Evolutionary conservation across 768 basidiomycete genomes (phyloP), one percentile per base, ranked within the genome.

Genomic region (Lentinula edodes): DNA sequence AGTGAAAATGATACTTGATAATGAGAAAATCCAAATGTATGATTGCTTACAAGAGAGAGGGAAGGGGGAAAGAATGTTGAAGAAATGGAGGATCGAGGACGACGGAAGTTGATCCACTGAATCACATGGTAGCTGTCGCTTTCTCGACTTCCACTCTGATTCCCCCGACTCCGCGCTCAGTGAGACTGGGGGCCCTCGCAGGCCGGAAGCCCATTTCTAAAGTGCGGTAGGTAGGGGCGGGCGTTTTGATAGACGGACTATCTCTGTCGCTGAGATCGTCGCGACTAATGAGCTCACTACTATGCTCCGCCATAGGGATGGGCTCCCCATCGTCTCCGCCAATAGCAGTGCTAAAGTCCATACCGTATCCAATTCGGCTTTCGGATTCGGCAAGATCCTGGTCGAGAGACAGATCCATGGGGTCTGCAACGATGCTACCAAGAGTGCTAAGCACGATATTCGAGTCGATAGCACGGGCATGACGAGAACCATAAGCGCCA

Each of bases 71-170:
- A 4, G 28, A 23, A 36, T 1, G n/a, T 5, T 12, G 51, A 15
- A 52, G 51, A 23, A 35, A 34, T 52, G 0, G 20, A 43, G 4
- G 10, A n/a, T 36, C 20, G 10, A n/a, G 13, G 28, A 35, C 35
- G 51, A 52, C 16, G 51, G 32, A 23, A 4, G 34, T 28, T 28
- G 28, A 28, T 28, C 28, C 28, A 28, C 28, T 4, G 13, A 18
- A 36, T 71, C 68, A 84, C 68, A 83, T 76, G 56, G 78, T 79
- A 54, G 79, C 75, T 23, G 82, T 83, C 50, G 78, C 78, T 71
- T 83, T 85, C 70, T 88, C 86, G 16, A 89, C 79, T 62, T 88
- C 80, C 20, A 88, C 80, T 60, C 81, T 77, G 62, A 88, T 84
- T 9, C 85, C 83, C 59, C 74, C 69, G 23, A 77, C 58, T 58